Evolutionary conservation across 2,329 filamentous ascomycete species (phyloP).

Genomic region (Ascochyta rabiei): DNA sequence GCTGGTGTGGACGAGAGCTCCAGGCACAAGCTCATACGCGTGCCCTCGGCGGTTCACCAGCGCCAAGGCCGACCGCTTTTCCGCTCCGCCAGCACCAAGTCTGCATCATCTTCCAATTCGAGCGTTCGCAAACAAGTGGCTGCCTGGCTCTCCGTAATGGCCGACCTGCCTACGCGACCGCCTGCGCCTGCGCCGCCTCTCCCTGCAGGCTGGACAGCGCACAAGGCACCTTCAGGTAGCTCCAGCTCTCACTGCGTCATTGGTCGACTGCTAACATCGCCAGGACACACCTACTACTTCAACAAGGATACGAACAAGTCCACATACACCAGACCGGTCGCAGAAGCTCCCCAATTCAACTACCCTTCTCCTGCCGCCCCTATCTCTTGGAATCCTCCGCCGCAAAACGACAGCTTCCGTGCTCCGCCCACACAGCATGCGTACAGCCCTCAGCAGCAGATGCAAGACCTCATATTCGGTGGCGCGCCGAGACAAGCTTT

Average conservation of each 20-base stretch:
- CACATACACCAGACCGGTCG: conserved; percentile 76
- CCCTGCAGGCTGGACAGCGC: conserved; percentile 86
- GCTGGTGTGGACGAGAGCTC: conserved; percentile 43
- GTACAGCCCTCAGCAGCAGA: conserved; percentile 48
- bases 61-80: conserved; percentile 42
- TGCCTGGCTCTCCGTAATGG: conserved; percentile 23
- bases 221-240: conserved; percentile 78
- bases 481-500: conserved; percentile 30
- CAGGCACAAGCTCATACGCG: conserved; percentile 47
- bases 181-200: conserved; percentile 61
- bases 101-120: neutral
- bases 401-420: conserved; percentile 35
- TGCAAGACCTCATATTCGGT: conserved; percentile 56
- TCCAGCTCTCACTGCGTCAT: conserved; percentile 26
- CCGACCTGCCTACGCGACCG: conserved; percentile 38
- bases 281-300: conserved; percentile 87
- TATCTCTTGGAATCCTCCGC: conserved; percentile 14
- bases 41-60: conserved; percentile 28
- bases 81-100: conserved; percentile 7
- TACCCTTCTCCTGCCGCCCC: conserved; percentile 7
- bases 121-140: neutral
- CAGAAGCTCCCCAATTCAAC: conserved; percentile 15
- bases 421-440: conserved; percentile 56
- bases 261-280: conserved; percentile 19
- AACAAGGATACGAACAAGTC: conserved; percentile 81